Evolutionary conservation across 148 eudicot genomes (phyloP).

Genomic region (Polygonum aviculare): DNA sequence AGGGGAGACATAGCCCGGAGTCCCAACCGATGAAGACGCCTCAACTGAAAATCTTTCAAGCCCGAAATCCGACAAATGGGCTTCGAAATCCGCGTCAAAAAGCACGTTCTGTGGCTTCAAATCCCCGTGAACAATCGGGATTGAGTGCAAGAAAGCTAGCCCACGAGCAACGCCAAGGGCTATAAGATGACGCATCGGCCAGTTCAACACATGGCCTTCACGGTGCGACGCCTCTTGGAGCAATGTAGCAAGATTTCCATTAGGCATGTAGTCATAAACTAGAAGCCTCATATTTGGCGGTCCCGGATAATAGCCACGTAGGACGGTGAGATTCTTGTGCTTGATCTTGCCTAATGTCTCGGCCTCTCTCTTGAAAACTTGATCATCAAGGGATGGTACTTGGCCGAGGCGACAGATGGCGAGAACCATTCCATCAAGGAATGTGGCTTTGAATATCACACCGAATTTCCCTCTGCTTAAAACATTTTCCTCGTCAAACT

Average conservation of each 20-base stretch:
- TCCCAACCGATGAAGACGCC: constrained; percentile 32
- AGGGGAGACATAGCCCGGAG: constrained; percentile 56
- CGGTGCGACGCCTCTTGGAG: constrained; percentile 76
- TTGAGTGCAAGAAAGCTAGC: constrained; percentile 43
- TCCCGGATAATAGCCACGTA: constrained; percentile 68
- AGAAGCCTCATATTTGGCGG: constrained; percentile 46
- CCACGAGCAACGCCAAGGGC: constrained; percentile 72
- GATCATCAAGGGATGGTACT: constrained; percentile 20
- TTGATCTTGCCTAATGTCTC: constrained; percentile 55
- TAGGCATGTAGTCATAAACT: constrained; percentile 76
- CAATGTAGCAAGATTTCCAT: constrained; percentile 61
- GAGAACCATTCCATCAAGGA: constrained; percentile 64
- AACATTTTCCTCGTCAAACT: constrained; percentile 78
- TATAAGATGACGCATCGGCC: constrained; percentile 80
- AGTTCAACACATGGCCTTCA: constrained; percentile 71
- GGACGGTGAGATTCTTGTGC: constrained; percentile 59
- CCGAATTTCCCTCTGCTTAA: constrained; percentile 53
- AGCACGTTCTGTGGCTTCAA: constrained; percentile 60
- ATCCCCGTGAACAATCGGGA: constrained; percentile 47
- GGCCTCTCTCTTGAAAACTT: constrained; percentile 53
- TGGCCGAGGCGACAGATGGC: constrained; percentile 44
- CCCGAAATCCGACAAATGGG: constrained; percentile 67
- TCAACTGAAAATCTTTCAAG: constrained; percentile 38
- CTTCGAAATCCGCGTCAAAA: constrained; percentile 81
- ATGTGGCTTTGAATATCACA: constrained; percentile 55